Base-by-base conservation (phyloP, 441 rosid genomes). In the Populus trichocarpa region DNA sequence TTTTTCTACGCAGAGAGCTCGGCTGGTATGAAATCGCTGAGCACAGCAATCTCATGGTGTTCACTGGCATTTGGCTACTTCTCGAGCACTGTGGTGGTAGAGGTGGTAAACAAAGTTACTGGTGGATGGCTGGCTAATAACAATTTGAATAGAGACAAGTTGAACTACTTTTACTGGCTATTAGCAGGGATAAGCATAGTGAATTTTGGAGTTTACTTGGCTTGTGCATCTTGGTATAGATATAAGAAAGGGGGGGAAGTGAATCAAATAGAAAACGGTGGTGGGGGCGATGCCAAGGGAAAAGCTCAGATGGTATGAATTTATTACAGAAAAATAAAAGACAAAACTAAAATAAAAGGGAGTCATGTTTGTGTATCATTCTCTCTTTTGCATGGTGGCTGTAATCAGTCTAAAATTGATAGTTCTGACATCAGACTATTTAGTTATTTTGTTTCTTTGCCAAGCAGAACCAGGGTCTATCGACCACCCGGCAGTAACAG, bases 41-140 rank as follows among this genome's bases (percentile, higher is more conserved):
- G 88, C 79, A 88, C 85, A n/a, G 90, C 93, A 28, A 80, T 87
- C 71, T 86, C 90, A 10, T 89, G 91, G 91, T 74, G 81, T 67
- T 87, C 95, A 2, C 2, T 91, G 69, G 93, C 92, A 26, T 71
- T 89, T 33, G 93, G 93, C 32, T 88, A 85, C 70, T 91, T 81
- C 72, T 23, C 82, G 68, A 91, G 93, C 87, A 68, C 93, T 4
- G 84, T 77, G 70, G 78, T 81, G 33, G 92, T 89, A 73, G 81
- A 86, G 67, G 81, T 85, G 38, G 91, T 90, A 77, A 90, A 90
- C 88, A 84, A 84, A 71, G 86, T 79, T 40, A 87, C 89, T 8
- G 87, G 85, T 4, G 93, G 91, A 50, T 91, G 95, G 95, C 32
- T 91, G 80, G 87, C 86, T n/a, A 81, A 78, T 20, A 86, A 85